Evolutionary conservation across 805 yeast species (phyloP), one percentile per base, ranked within the genome.

Genomic region (Metschnikowia colocasiae): DNA sequence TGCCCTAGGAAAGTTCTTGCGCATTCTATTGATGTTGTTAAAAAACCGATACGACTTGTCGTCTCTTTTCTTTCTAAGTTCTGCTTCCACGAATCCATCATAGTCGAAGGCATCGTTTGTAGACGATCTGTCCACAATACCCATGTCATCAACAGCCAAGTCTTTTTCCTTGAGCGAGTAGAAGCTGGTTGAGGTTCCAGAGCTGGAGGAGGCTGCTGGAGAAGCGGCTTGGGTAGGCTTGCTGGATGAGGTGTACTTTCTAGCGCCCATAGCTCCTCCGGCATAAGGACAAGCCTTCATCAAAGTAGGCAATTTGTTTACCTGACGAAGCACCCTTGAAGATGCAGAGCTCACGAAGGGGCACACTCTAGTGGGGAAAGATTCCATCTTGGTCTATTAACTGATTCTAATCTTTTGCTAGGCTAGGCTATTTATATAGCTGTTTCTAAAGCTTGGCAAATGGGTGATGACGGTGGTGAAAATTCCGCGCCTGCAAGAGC

Each of bases 1-100:
- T 31, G 99, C 99, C 60, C 74, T 74, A 37, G 99, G 99, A 63
- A 89, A 94, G 64, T 92, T 96, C 51, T 82, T 76, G 40, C 98
- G 98, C 58, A 94, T 76, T 58, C 99, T 83, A 75, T 94, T 94
- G 74, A 94, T 90, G 76, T 94, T 94, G 80, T 94, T 94, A 79
- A 94, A 94, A 68, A 80, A 92, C 59, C 99, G 85, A 71, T 94
- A 94, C 19, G 97, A 89, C 67, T 87, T 88, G 74, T 94, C 99
- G 42, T 71, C 57, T 64, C 95, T 82, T 72, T 94, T 94, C 62
- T 78, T 79, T 49, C 73, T 65, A 51, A 94, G 72, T 59, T 90
- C 94, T 40, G 67, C 64, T 49, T 78, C 77, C 63, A 89, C 82
- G 55, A 80, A 75, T 2, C 87, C 87, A 43, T 80, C 76, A 67